phyloP scores from a whole-genome alignment of 352 stramenopile genomes.

The Globisporangium perplexum region DNA sequence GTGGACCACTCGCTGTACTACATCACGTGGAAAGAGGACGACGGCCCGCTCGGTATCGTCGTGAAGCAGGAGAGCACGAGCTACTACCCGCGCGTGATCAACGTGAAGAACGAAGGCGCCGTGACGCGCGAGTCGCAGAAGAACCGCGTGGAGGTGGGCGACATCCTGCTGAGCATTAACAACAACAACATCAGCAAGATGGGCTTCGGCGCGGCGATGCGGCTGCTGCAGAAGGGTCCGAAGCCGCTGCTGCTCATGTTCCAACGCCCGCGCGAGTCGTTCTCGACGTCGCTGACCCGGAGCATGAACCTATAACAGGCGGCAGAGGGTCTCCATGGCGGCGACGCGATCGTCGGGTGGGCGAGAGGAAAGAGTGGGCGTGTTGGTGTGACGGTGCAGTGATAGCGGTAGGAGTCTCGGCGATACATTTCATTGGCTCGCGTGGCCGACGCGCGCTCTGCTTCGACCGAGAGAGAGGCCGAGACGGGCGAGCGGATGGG shows the following conservation, averaged over 20 bases:
- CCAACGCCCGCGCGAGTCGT: slow-evolving; percentile 50
- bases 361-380: not conserved
- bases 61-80: slow-evolving; percentile 84
- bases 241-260: slow-evolving; percentile 88
- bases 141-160: slow-evolving; percentile 76
- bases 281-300: slow-evolving; percentile 19
- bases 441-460: too few relatives aligned
- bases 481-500: too few relatives aligned
- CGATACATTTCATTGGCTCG: too few relatives aligned
- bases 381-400: not conserved
- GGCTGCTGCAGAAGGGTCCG: slow-evolving; percentile 77
- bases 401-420: too few relatives aligned
- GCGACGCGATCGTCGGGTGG: not conserved
- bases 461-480: too few relatives aligned
- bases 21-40: slow-evolving; percentile 88
- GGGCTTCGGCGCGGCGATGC: slow-evolving; percentile 82
- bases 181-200: slow-evolving; percentile 91
- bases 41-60: slow-evolving; percentile 79
- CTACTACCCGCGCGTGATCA: slow-evolving; percentile 85
- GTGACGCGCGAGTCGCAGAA: slow-evolving; percentile 78
- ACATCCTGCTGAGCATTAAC: slow-evolving; percentile 84
- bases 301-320: slow-evolving; percentile 21
- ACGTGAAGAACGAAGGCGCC: slow-evolving; percentile 84
- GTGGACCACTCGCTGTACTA: slow-evolving; percentile 84
- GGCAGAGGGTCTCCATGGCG: too few relatives aligned